Evolutionary conservation across 176 grass and related monocot genomes (phyloP), one percentile per base, ranked within the genome.

Genomic region (Eleusine coracana): DNA sequence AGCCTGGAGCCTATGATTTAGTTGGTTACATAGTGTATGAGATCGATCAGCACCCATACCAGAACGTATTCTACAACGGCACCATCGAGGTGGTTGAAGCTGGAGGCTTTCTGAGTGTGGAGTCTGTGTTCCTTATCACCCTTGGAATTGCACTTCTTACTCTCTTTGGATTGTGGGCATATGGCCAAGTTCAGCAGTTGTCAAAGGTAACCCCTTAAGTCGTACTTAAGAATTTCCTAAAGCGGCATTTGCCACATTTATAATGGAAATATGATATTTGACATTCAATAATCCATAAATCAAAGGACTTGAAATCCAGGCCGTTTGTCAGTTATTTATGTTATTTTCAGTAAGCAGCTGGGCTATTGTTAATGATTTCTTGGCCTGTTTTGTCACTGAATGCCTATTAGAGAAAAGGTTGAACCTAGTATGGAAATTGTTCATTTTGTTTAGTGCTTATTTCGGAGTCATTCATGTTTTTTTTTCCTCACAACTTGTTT

Each of bases 51-150:
- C 89, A 96, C 48, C 87, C 83, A 11, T 96, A 96, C 68, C 85
- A 88, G 74, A 95, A 83, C 69, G 89, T 99, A 11, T 99, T 99
- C 82, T 99, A 99, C 85, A 99, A 99, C 40, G 89, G 96, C 80
- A 92, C 96, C 10, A 41, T 99, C 9, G 96, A 99, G 76, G 91
- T 99, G 36, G 87, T 96, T 91, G 96, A 99, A 83, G 86, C 72
- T 49, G 96, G 96, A 76, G 91, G 89, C 14, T 90, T 99, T 34
- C 83, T 96, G 36, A 96, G 93, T 70, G 86, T 94, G n/a, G 96
- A 99, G 78, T 99, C 96, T 68, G 91, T 99, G 48, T 99, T 99
- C 84, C 96, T 99, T 85, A 70, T 99, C 28, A 93, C 93, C 70
- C 91, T 99, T 68, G 96, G 96, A 63, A 48, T 83, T 80, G 96